phyloP scores from a whole-genome alignment of 2,329 filamentous ascomycete species.

The Penicillium rolfsii region DNA sequence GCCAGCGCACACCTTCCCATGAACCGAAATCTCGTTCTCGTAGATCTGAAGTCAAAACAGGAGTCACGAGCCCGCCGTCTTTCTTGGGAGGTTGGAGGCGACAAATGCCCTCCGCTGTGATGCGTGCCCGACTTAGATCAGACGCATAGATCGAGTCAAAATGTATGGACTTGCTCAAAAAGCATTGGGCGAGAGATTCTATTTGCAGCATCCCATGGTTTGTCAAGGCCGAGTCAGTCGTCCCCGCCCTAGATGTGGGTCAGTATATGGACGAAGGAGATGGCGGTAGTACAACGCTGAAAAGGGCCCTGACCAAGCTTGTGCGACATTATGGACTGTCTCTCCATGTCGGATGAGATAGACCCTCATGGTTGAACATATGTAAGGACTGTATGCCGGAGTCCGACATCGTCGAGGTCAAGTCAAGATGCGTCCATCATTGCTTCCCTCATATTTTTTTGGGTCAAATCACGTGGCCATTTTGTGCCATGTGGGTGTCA shows the following conservation, averaged over 20 bases:
- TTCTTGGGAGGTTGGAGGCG: slow-evolving; percentile 14
- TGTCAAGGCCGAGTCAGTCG: slow-evolving; percentile 78
- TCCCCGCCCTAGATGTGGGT: slow-evolving; percentile 65
- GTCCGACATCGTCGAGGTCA: not conserved
- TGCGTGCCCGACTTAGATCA: slow-evolving; percentile 71
- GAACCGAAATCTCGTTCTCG: slow-evolving; percentile 49
- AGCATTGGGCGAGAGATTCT: slow-evolving; percentile 67
- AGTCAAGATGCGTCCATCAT: not conserved
- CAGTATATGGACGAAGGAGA: not conserved
- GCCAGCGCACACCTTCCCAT: slow-evolving; percentile 40
- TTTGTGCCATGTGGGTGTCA: not conserved
- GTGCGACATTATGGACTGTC: slow-evolving; percentile 84
- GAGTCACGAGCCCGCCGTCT: slow-evolving; percentile 8
- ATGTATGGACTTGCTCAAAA: slow-evolving; percentile 65
- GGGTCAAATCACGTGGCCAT: slow-evolving; percentile 1
- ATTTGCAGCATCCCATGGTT: slow-evolving; percentile 80
- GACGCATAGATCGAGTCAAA: slow-evolving; percentile 78
- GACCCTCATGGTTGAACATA: slow-evolving; percentile 57
- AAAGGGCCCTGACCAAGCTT: slow-evolving; percentile 64
- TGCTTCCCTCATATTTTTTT: not conserved
- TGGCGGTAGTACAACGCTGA: not conserved
- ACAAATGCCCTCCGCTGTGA: slow-evolving; percentile 43
- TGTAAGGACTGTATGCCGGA: not conserved
- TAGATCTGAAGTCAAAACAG: slow-evolving; percentile 30
- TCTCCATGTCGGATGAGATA: slow-evolving; percentile 86